Evolutionary conservation across 306 rosid species (phyloP), one percentile per base, ranked within the genome.

Genomic region (Rosa rugosa): DNA sequence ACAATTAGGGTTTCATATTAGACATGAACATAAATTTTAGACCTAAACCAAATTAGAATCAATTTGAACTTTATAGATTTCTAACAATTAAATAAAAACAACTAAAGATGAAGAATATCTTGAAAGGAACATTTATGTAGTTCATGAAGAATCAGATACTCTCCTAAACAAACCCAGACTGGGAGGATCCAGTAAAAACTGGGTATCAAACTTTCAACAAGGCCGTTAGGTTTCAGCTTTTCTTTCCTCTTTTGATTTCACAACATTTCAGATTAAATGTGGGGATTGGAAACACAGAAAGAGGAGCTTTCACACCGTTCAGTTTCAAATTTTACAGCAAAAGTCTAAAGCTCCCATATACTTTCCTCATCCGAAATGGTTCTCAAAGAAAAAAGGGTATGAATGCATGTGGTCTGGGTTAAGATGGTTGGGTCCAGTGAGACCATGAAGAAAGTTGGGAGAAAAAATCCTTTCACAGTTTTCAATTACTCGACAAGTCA

Each of bases 61-160:
- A n/a, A 41, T 69, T 22, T 22, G 36, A 41, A 10, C 51, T 68
- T 23, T 42, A 5, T 66, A 18, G 8, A 66, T 66, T 8, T 5
- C 49, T 36, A 40, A 66, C 5, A 49, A 2, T 41, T 10, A 64
- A 22, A 38, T 14, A 23, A 6, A 23, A 13, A 1, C 17, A 47
- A 49, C 38, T 50, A 62, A 82, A 73, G 51, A 27, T 69, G 66
- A 80, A 86, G 88, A 83, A 87, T 83, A 81, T 87, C 77, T 87
- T 83, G 89, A 81, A 77, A 53, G 41, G 72, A 84, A 83, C 79
- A 78, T 75, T 38, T 42, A 51, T 75, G 82, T 73, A 84, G 77
- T 82, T 83, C 66, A 72, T 79, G 93, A 83, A 85, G 97, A 89
- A 92, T 85, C 86, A 75, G 93, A 86, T 87, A 53, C 93, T 80